These are phyloP conservation scores for Cladobotryum protrusum DNA, from an alignment of 2,329 filamentous ascomycete genomes.

Conservation along the genomic window DNA sequence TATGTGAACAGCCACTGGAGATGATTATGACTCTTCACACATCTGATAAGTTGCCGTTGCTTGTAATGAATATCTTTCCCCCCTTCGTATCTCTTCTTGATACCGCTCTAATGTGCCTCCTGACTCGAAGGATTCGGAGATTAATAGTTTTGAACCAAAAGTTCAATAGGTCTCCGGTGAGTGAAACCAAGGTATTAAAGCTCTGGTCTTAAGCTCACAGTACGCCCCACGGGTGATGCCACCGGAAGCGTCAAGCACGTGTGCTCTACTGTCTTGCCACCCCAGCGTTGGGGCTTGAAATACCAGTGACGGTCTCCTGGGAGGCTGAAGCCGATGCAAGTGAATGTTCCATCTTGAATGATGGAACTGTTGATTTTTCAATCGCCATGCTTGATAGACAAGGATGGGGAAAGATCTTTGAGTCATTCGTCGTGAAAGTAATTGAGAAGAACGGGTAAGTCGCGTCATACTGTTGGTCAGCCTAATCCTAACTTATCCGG, in stretches of 20 bases:
- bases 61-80: too few relatives aligned
- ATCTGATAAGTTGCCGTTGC: too few relatives aligned
- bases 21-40: too few relatives aligned
- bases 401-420: not conserved
- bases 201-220: constrained; percentile 9
- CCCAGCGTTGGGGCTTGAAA: constrained; percentile 49
- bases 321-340: constrained; percentile 13
- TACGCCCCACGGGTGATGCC: constrained; percentile 19
- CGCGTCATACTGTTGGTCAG: constrained; percentile 8
- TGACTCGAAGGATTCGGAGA: not conserved
- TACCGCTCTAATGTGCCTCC: too few relatives aligned
- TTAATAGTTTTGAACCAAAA: not conserved
- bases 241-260: constrained; percentile 20
- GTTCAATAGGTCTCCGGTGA: not conserved
- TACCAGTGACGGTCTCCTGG: constrained; percentile 15
- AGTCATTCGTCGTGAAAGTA: not conserved
- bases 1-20: too few relatives aligned
- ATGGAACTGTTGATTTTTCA: constrained; percentile 13
- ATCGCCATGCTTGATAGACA: constrained; percentile 17
- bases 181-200: constrained; percentile 3
- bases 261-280: constrained; percentile 37
- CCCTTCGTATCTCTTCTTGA: too few relatives aligned
- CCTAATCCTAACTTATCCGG: not conserved
- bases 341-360: constrained; percentile 18
- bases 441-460: constrained; percentile 7